These are phyloP conservation scores for Xylaria nigripes DNA, from an alignment of 495 filamentous ascomycete genomes.

Conservation along the genomic window DNA sequence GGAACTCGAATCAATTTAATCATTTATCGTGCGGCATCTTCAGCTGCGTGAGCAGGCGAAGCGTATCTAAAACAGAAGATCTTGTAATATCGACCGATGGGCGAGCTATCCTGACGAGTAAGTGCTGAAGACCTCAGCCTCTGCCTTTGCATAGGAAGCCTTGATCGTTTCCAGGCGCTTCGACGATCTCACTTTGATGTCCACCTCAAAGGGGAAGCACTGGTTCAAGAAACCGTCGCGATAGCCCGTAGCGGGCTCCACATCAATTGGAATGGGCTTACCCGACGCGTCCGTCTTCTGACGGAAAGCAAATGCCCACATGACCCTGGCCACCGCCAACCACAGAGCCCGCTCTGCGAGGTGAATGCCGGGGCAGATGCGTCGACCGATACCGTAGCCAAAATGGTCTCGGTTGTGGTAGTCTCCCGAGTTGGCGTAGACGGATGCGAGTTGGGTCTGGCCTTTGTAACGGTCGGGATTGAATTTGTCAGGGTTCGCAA, in stretches of 20 bases:
- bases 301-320: neutral
- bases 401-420: constrained; percentile 1
- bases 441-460: neutral
- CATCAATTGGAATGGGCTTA: neutral
- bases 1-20: too few relatives aligned
- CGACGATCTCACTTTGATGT: neutral
- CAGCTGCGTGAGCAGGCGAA: too few relatives aligned
- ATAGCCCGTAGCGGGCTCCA: neutral
- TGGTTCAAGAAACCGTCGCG: neutral
- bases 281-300: neutral
- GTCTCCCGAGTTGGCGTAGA: constrained; percentile 1
- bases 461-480: neutral
- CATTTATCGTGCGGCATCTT: too few relatives aligned
- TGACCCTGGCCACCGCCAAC: neutral
- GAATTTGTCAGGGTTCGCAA: neutral
- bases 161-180: neutral
- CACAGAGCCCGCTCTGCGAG: neutral
- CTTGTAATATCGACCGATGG: too few relatives aligned
- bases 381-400: constrained; percentile 2
- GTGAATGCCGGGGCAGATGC: constrained; percentile 5
- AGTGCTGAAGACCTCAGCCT: neutral
- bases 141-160: neutral
- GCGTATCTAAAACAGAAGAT: too few relatives aligned
- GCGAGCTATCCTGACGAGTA: too few relatives aligned
- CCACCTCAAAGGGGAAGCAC: constrained; percentile 1